A percentile compares a stretch with the other conserved stretches of the same genome.
Conservation (phyloP, 2,329 filamentous ascomycete genomes). For the Beauveria sp. region DNA sequence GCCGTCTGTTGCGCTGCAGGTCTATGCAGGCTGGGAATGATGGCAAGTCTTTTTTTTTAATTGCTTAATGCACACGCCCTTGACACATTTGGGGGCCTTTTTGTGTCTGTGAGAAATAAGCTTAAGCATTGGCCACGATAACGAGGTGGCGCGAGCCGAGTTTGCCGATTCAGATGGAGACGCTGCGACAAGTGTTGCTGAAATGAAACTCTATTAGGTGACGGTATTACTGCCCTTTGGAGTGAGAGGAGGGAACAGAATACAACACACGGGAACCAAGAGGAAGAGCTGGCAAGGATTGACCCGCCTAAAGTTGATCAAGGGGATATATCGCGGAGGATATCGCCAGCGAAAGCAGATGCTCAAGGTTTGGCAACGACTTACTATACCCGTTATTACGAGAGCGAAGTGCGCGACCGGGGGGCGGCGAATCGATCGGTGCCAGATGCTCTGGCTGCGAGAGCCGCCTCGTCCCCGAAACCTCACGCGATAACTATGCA, state of each 20-base stretch:
- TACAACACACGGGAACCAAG: too few relatives aligned
- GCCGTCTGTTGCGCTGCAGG: background rate
- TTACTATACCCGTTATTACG: background rate
- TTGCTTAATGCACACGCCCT: background rate
- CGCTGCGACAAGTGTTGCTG: background rate
- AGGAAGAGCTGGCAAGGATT: background rate
- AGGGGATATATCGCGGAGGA: background rate
- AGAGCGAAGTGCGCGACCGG: background rate
- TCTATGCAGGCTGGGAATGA: background rate
- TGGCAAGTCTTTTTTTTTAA: background rate
- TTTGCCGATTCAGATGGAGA: background rate
- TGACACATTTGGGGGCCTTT: background rate
- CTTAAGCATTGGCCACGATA: constrained; percentile 8
- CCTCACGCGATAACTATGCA: background rate
- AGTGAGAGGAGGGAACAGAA: background rate
- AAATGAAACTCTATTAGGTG: background rate
- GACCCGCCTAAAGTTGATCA: too few relatives aligned
- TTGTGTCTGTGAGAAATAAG: constrained; percentile 4
- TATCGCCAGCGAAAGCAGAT: too few relatives aligned
- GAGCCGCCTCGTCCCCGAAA: background rate
- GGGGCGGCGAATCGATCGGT: background rate
- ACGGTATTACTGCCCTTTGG: background rate
- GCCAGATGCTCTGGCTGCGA: background rate
- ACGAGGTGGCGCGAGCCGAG: background rate
- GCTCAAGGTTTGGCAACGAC: too few relatives aligned